Evolutionary conservation across 345 rosid species (phyloP).

Genomic region (Melaleuca alternifolia): DNA sequence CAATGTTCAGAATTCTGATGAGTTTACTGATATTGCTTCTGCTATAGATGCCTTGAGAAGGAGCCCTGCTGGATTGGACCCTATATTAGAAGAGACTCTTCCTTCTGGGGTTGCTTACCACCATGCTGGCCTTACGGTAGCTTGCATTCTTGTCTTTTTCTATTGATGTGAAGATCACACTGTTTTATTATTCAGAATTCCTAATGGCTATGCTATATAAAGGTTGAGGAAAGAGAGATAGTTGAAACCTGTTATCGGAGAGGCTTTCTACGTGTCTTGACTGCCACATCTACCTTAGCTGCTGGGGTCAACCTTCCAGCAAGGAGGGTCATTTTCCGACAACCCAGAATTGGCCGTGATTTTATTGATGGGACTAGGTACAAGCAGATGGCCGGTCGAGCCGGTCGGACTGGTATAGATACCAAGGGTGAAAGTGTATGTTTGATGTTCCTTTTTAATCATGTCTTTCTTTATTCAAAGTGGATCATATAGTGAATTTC

Average conservation of each 20-base stretch:
- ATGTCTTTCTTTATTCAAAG: background rate
- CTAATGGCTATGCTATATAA: background rate
- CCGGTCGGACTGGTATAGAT: slow-evolving; percentile 98
- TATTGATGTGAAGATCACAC: background rate
- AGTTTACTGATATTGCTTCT: slow-evolving; percentile 53
- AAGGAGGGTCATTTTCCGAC: slow-evolving; percentile 95
- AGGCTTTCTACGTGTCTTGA: slow-evolving; percentile 83
- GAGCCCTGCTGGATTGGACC: slow-evolving; percentile 88
- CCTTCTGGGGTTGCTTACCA: slow-evolving; percentile 96
- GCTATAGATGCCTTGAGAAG: slow-evolving; percentile 72
- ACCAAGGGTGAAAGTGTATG: slow-evolving; percentile 98
- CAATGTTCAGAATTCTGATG: slow-evolving; percentile 31
- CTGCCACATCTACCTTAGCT: slow-evolving; percentile 97
- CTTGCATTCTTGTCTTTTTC: background rate
- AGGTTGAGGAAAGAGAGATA: slow-evolving; percentile 98
- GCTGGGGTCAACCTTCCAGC: slow-evolving; percentile 99
- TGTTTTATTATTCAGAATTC: background rate
- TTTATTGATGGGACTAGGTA: slow-evolving; percentile 96
- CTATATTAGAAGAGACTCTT: slow-evolving; percentile 82
- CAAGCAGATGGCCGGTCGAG: slow-evolving; percentile 99
- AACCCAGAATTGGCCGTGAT: slow-evolving; percentile 93
- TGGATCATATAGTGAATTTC: background rate
- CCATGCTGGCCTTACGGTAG: slow-evolving; percentile 99
- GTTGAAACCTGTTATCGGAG: slow-evolving; percentile 85
- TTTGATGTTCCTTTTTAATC: slow-evolving; percentile 1